Evolutionary conservation across 768 basidiomycete species (phyloP), one percentile per base, ranked within the genome.

Genomic region (Agrocybe chaxingu): DNA sequence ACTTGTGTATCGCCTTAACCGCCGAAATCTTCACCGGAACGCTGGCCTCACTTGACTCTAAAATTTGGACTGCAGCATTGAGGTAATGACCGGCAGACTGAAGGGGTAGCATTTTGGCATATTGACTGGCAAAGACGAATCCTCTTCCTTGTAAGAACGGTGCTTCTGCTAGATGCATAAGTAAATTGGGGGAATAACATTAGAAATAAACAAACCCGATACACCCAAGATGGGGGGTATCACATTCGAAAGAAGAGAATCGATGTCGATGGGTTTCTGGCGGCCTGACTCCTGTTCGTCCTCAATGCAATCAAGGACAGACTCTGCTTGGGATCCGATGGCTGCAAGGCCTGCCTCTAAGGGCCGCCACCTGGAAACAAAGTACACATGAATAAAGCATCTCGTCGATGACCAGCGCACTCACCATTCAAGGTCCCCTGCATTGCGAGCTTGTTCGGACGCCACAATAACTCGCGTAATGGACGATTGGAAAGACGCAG

Each of bases 61-160:
- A 78, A 7, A 91, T 93, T 46, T 87, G 83, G 30, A 97, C 75
- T 0, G 94, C 88, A 3, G 92, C 92, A 18, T 89, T 84, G 32
- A 98, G 74, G 63, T 98, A 98, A 60, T 94, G 91, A 0, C 81
- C 81, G 1, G 90, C 85, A 42, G 94, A 75, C 49, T 82, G 75
- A 9, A 77, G 58, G 0, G 92, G 87, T 4, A 98, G 74, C 8
- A 87, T 68, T 56, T 82, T 81, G 1, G 89, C 79, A 62, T 84
- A 98, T 61, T 93, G 87, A 61, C 92, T 93, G 2, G 94, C 92
- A 57, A 98, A 95, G 40, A 98, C 91, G 53, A 98, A 97, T 0
- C 85, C 90, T 53, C 97, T 80, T 8, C 96, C 97, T 69, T 98
- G 96, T 29, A 99, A 68, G 80, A 98, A 99, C 0, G 93, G 93